These are phyloP conservation scores for Seiridium cupressi DNA, from an alignment of 2,329 filamentous ascomycete genomes.

Conservation along the genomic window DNA sequence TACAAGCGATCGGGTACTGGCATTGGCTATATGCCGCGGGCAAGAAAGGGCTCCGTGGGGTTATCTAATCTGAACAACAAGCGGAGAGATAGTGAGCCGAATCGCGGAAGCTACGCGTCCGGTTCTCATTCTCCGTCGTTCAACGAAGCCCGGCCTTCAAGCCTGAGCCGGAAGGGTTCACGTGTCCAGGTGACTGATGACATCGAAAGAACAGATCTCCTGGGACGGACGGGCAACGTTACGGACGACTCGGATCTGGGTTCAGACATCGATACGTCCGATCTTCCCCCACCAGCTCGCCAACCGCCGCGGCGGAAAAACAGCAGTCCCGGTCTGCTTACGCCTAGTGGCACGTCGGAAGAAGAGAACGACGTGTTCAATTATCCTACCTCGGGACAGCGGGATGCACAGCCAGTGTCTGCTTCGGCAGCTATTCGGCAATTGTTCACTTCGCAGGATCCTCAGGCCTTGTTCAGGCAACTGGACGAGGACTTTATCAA, in stretches of 20 bases:
- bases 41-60: slow-evolving; percentile 57
- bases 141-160: slow-evolving; percentile 37
- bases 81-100: slow-evolving; percentile 21
- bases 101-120: slow-evolving; percentile 50
- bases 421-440: slow-evolving; percentile 77
- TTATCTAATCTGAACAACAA: slow-evolving; percentile 48
- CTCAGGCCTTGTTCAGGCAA: slow-evolving; percentile 85
- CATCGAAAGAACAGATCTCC: slow-evolving; percentile 55
- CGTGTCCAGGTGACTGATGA: slow-evolving; percentile 38
- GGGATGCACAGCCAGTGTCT: slow-evolving; percentile 50
- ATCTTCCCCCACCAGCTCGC: slow-evolving; percentile 61
- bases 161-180: slow-evolving; percentile 53
- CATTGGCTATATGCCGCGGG: slow-evolving; percentile 74
- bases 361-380: slow-evolving; percentile 29
- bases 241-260: slow-evolving; percentile 61
- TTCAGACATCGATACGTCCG: slow-evolving; percentile 65
- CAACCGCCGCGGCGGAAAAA: slow-evolving; percentile 37
- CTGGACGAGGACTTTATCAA: slow-evolving; percentile 97
- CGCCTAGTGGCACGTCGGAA: slow-evolving; percentile 17
- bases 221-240: slow-evolving; percentile 42
- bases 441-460: slow-evolving; percentile 82
- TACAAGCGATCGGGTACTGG: slow-evolving; percentile 76
- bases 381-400: slow-evolving; percentile 32
- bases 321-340: slow-evolving; percentile 35
- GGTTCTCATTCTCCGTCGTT: slow-evolving; percentile 50